These are phyloP conservation scores for Cyamopsis tetragonoloba DNA, from an alignment of 306 rosid genomes.

Conservation along the genomic window DNA sequence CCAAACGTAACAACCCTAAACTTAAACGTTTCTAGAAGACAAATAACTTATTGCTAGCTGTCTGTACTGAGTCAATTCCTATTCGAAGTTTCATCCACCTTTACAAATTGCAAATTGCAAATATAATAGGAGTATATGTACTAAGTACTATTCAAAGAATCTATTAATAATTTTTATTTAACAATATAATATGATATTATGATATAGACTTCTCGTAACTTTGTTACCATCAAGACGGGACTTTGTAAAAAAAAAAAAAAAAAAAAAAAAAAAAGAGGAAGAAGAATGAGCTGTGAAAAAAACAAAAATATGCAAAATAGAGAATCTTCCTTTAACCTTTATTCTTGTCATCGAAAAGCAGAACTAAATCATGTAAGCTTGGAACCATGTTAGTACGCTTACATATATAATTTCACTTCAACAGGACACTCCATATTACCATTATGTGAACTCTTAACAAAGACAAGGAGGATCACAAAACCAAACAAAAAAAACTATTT, in stretches of 20 bases:
- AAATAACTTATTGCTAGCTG: constrained; percentile 20
- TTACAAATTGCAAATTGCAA: too few relatives aligned
- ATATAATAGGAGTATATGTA: too few relatives aligned
- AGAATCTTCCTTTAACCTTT: constrained; percentile 35
- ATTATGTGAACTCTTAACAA: too few relatives aligned
- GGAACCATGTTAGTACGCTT: constrained; percentile 27
- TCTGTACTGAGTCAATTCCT: constrained; percentile 7
- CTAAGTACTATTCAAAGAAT: too few relatives aligned
- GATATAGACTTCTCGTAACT: constrained; percentile 8
- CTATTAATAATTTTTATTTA: too few relatives aligned
- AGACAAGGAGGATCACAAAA: background rate
- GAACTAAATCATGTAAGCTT: constrained; percentile 22
- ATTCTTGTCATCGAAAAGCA: constrained; percentile 35
- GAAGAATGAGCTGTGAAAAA: constrained; percentile 29
- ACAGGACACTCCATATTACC: background rate
- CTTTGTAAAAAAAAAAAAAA: background rate
- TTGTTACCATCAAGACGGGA: background rate
- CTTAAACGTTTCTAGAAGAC: background rate
- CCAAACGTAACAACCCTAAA: too few relatives aligned
- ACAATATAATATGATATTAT: too few relatives aligned
- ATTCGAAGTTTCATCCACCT: background rate
- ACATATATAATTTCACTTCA: constrained; percentile 20
- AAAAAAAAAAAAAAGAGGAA: background rate
- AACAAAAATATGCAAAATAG: background rate
- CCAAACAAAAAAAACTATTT: background rate